Evolutionary conservation across 345 rosid species (phyloP).

Genomic region (Durio zibethinus): DNA sequence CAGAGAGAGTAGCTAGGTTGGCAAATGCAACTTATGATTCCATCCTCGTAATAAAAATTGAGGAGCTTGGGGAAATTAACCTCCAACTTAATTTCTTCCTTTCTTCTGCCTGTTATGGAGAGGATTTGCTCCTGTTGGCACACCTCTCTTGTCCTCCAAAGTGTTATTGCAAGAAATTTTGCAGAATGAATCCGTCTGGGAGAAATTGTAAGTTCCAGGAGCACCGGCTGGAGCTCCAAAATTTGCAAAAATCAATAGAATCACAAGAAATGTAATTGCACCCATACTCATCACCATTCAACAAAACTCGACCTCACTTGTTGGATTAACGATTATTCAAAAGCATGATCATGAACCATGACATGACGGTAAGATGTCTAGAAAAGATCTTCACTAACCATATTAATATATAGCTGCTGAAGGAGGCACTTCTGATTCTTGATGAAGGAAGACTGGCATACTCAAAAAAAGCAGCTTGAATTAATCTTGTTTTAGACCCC

Average conservation of each 20-base stretch:
- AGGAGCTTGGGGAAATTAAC: neutral
- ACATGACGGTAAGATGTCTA: neutral
- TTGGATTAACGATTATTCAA: neutral
- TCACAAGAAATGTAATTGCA: conserved; percentile 6
- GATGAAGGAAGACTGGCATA: neutral
- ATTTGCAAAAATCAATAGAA: conserved; percentile 23
- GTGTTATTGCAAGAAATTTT: conserved; percentile 16
- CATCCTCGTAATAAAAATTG: too few relatives aligned
- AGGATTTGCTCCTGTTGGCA: conserved; percentile 43
- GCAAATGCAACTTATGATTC: too few relatives aligned
- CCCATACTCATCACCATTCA: neutral
- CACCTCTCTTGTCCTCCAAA: conserved; percentile 41
- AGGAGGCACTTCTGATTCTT: neutral
- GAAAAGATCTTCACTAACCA: neutral
- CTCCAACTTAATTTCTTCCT: neutral
- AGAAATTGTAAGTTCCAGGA: conserved; percentile 2
- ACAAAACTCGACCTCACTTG: neutral
- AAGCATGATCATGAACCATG: neutral
- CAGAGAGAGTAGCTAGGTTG: too few relatives aligned
- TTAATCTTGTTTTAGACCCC: neutral
- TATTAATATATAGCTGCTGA: neutral
- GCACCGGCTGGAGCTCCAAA: conserved; percentile 2
- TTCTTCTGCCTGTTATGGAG: conserved; percentile 34
- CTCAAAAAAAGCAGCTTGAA: neutral
- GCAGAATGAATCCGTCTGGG: conserved; percentile 15